Conservation (phyloP, 768 basidiomycete species). For the Phaeotremella fagi region DNA sequence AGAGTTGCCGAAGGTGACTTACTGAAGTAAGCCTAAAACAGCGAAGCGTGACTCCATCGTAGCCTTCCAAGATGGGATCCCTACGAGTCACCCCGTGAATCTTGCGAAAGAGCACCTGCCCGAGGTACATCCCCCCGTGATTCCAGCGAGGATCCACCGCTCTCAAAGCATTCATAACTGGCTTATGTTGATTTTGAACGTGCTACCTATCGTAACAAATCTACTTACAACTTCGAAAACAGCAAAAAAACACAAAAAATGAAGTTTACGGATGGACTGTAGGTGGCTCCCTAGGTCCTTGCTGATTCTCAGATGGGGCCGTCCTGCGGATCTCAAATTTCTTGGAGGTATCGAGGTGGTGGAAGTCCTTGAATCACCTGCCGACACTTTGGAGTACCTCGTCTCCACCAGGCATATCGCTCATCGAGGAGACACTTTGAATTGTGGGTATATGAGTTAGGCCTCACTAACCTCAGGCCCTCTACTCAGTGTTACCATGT, state of each 20-base stretch:
- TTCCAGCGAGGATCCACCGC: no score
- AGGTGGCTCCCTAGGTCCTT: constrained; percentile 55
- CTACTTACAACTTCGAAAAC: background rate
- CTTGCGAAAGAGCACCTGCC: no score
- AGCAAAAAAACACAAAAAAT: constrained; percentile 46
- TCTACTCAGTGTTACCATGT: constrained; percentile 52
- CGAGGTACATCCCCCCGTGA: no score
- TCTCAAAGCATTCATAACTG: no score
- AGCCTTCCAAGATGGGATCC: no score
- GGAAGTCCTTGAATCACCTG: constrained; percentile 50
- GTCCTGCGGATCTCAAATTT: constrained; percentile 56
- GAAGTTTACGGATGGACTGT: constrained; percentile 72
- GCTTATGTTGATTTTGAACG: no score
- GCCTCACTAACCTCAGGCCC: constrained; percentile 32
- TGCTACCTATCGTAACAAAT: no score
- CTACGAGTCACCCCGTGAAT: no score
- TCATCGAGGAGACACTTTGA: constrained; percentile 47
- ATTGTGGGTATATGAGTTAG: constrained; percentile 36
- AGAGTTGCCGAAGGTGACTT: no score
- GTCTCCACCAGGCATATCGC: constrained; percentile 51
- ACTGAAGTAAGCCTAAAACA: no score
- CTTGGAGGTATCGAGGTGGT: constrained; percentile 62
- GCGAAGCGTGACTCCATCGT: no score
- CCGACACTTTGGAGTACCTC: constrained; percentile 56
- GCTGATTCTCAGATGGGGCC: constrained; percentile 18